These are phyloP conservation scores for Penicillium paradoxum DNA, from an alignment of 495 filamentous ascomycete species.

Conservation along the genomic window DNA sequence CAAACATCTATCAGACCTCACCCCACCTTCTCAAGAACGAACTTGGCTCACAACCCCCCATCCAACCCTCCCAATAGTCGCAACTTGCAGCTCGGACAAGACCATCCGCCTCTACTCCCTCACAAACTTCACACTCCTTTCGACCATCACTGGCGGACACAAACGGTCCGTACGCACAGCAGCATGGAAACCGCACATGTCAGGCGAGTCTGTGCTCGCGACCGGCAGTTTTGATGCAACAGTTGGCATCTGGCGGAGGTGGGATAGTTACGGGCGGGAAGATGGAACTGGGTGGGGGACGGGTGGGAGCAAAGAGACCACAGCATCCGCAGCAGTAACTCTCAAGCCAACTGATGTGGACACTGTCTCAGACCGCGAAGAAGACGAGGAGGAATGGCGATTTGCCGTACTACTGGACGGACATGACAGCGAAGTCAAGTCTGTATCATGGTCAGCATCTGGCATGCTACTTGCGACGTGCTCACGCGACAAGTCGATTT, in stretches of 20 bases:
- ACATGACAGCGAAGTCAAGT: conserved; percentile 91
- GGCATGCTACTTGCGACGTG: conserved; percentile 85
- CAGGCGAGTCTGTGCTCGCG: conserved; percentile 68
- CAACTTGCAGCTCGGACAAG: conserved; percentile 81
- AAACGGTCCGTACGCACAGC: conserved; percentile 75
- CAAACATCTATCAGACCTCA: conserved; percentile 35
- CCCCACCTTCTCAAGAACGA: conserved; percentile 65
- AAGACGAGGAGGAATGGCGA: conserved; percentile 77
- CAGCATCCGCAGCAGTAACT: conserved; percentile 15
- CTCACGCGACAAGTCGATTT: conserved; percentile 88
- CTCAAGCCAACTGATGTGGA: neutral
- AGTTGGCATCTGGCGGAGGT: conserved; percentile 79
- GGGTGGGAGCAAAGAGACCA: neutral
- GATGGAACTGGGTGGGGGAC: conserved; percentile 23
- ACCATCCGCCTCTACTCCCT: conserved; percentile 86
- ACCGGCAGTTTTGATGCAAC: conserved; percentile 89
- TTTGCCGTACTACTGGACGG: conserved; percentile 85
- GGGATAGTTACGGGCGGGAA: conserved; percentile 43
- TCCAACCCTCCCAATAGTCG: conserved; percentile 79
- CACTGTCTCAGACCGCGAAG: conserved; percentile 21
- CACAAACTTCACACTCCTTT: conserved; percentile 68
- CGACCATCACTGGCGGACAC: conserved; percentile 79
- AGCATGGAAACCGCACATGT: conserved; percentile 75
- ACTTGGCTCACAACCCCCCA: conserved; percentile 84
- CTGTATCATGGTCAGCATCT: conserved; percentile 71